phyloP scores from a whole-genome alignment of 2,329 filamentous ascomycete species.

The Magnaporthales sp. region DNA sequence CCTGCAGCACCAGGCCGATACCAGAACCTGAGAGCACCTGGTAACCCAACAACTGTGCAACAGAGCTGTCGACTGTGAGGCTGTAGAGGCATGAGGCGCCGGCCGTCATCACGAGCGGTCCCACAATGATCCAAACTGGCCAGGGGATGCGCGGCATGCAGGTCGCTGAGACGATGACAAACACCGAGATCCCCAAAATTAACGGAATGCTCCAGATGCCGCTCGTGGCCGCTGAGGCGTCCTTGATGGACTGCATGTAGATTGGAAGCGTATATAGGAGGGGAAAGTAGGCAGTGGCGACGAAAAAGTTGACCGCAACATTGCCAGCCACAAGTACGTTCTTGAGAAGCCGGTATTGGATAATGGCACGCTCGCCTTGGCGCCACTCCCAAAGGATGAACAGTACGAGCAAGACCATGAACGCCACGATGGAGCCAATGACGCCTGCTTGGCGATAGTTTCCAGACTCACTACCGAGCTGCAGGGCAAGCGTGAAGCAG shows the following conservation, averaged over 20 bases:
- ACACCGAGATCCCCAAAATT: neutral
- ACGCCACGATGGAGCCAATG: neutral
- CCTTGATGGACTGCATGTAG: conserved; percentile 1
- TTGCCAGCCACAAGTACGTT: neutral
- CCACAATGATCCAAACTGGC: neutral
- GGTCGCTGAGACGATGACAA: neutral
- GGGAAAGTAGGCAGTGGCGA: conserved; percentile 1
- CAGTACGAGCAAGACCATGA: neutral
- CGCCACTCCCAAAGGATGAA: neutral
- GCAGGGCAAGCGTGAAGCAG: conserved; percentile 3
- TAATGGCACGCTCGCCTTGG: neutral
- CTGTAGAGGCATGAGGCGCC: neutral
- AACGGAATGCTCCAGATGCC: neutral
- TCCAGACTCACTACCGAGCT: neutral
- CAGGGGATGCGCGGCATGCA: neutral
- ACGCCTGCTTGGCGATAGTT: neutral
- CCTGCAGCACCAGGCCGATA: conserved; percentile 1
- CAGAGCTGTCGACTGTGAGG: neutral
- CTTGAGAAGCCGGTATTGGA: neutral
- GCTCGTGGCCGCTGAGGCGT: neutral
- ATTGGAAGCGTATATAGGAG: conserved; percentile 2
- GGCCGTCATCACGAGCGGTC: neutral
- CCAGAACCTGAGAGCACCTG: conserved; percentile 1
- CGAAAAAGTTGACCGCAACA: neutral
- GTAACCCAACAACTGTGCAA: neutral